Evolutionary conservation across 164 flowering plant genomes (phyloP).

Genomic region (Dillenia turbinata): DNA sequence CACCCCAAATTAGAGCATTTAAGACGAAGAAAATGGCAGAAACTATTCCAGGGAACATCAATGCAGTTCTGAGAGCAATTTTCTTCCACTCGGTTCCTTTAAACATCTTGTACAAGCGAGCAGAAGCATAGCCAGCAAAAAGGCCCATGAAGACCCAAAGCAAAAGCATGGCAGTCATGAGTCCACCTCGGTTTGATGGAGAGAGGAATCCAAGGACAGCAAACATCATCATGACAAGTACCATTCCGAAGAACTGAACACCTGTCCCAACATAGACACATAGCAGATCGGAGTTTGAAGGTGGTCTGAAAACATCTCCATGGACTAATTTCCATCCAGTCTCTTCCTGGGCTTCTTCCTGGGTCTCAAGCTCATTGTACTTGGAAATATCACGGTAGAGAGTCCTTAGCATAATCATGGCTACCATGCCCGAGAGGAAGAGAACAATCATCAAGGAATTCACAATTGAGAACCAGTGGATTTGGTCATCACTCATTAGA

Average conservation of each 20-base stretch:
- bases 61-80: conserved; percentile 49
- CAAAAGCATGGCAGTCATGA: conserved; percentile 68
- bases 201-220: conserved; percentile 68
- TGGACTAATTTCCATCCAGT: conserved; percentile 78
- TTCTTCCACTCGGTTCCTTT: conserved; percentile 66
- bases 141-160: conserved; percentile 75
- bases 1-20: conserved; percentile 67
- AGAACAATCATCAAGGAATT: conserved; percentile 77
- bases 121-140: conserved; percentile 58
- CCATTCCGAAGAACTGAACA: conserved; percentile 58
- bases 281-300: conserved; percentile 46
- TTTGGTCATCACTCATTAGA: conserved; percentile 62
- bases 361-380: conserved; percentile 74
- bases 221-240: conserved; percentile 57
- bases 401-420: conserved; percentile 82
- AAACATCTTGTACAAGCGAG: conserved; percentile 59
- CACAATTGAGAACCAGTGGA: conserved; percentile 77
- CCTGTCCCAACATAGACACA: conserved; percentile 71
- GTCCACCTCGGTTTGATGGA: conserved; percentile 68
- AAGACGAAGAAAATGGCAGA: conserved; percentile 48
- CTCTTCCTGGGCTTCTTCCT: conserved; percentile 79
- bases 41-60: conserved; percentile 48
- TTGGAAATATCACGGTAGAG: conserved; percentile 69
- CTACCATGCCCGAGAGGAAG: conserved; percentile 82
- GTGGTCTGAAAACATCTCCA: conserved; percentile 70